Evolutionary conservation across 176 grass and related monocot species (phyloP).

Genomic region (Guadua angustifolia): DNA sequence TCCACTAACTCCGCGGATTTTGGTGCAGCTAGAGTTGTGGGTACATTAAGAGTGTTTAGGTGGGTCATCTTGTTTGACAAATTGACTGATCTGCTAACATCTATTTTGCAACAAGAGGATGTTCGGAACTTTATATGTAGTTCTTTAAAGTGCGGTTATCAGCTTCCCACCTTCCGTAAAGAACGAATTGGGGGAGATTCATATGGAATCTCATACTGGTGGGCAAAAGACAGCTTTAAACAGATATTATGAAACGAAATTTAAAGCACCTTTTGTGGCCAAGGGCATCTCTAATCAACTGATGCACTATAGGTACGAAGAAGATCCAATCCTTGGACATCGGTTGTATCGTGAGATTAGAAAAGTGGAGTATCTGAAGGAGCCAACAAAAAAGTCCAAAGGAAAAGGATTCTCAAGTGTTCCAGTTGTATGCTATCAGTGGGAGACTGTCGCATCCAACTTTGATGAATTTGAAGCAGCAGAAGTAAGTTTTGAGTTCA

Average conservation of each 20-base stretch:
- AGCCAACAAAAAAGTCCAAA: conserved; percentile 58
- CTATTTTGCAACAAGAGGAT: too few relatives aligned
- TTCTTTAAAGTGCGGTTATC: conserved; percentile 49
- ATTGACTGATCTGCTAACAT: too few relatives aligned
- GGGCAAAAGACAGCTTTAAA: conserved; percentile 40
- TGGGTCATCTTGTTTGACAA: too few relatives aligned
- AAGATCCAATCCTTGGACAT: conserved; percentile 85
- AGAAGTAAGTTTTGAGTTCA: conserved; percentile 67
- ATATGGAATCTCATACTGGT: conserved; percentile 94
- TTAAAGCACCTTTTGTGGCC: conserved; percentile 22
- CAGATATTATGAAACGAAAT: background rate
- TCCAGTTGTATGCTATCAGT: conserved; percentile 70
- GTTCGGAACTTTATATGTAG: too few relatives aligned
- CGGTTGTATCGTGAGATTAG: conserved; percentile 93
- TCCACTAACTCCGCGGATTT: too few relatives aligned
- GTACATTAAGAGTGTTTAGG: too few relatives aligned
- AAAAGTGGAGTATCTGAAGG: conserved; percentile 60
- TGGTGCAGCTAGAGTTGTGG: too few relatives aligned
- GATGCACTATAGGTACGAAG: conserved; percentile 74
- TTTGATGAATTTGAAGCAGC: conserved; percentile 85
- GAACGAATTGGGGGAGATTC: conserved; percentile 86
- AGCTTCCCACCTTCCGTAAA: conserved; percentile 78
- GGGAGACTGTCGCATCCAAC: conserved; percentile 89
- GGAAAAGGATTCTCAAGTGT: conserved; percentile 52
- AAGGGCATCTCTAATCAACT: conserved; percentile 40